Evolutionary conservation across 768 basidiomycete genomes (phyloP).

Genomic region (Russula sp.): DNA sequence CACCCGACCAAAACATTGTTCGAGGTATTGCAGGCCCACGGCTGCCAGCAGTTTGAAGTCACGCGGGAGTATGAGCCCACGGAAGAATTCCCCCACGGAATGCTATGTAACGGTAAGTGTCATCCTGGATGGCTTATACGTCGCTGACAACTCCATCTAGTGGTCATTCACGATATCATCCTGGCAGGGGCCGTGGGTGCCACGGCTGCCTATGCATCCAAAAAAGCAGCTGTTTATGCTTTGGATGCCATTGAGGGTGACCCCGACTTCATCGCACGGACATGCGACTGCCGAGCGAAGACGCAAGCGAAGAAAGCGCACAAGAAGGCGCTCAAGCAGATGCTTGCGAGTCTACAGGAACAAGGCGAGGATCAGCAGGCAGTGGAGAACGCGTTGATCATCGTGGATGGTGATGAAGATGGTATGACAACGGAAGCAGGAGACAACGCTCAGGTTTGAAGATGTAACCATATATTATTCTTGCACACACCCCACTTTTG

Average conservation of each 20-base stretch:
- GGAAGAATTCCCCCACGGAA: conserved; percentile 34
- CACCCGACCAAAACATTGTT: conserved; percentile 74
- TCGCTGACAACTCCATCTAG: conserved; percentile 34
- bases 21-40: conserved; percentile 65
- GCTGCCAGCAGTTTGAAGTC: conserved; percentile 62
- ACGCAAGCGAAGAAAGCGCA: conserved; percentile 34
- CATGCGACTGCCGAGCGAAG: conserved; percentile 57
- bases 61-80: conserved; percentile 33
- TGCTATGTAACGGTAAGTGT: conserved; percentile 47
- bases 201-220: conserved; percentile 49
- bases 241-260: conserved; percentile 65
- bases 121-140: not conserved
- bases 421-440: not conserved
- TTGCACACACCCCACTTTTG: not conserved
- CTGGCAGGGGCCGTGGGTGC: conserved; percentile 53
- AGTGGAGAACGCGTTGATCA: not conserved
- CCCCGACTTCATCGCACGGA: conserved; percentile 51
- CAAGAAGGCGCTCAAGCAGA: conserved; percentile 34
- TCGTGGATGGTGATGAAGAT: conserved; percentile 6
- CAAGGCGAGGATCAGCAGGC: conserved; percentile 24
- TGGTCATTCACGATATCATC: conserved; percentile 59
- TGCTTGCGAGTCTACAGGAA: conserved; percentile 25
- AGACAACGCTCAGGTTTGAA: conserved; percentile 1
- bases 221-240: conserved; percentile 57
- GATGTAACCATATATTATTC: conserved; percentile 2